These are phyloP conservation scores for Chrysoporthe deuterocubensis DNA, from an alignment of 2,329 filamentous ascomycete species.

Conservation along the genomic window DNA sequence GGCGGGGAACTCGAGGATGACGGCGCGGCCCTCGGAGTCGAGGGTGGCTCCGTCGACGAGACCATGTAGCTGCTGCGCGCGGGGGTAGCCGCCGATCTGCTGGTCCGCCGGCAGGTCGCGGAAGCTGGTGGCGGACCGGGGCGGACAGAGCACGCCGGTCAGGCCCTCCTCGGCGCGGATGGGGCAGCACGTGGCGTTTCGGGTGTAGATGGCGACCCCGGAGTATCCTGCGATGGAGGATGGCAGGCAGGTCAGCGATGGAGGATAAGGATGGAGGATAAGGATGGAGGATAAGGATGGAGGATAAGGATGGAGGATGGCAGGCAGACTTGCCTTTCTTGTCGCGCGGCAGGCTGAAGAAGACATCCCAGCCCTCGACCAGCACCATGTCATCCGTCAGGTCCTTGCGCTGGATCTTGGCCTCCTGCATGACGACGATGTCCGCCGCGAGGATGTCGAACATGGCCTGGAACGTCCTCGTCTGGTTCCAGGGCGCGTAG, in stretches of 20 bases:
- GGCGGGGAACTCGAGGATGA: constrained; percentile 89
- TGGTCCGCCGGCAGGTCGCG: constrained; percentile 73
- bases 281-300: too few relatives aligned
- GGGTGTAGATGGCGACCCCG: constrained; percentile 92
- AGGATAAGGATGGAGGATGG: too few relatives aligned
- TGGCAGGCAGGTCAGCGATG: constrained; percentile 20
- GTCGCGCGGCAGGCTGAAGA: constrained; percentile 88
- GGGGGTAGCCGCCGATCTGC: constrained; percentile 89
- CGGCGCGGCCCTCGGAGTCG: constrained; percentile 89
- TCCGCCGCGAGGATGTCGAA: constrained; percentile 92
- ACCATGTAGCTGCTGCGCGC: constrained; percentile 65
- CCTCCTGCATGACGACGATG: constrained; percentile 93
- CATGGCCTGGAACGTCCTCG: constrained; percentile 81
- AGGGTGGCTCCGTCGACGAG: constrained; percentile 73
- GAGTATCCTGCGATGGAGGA: constrained; percentile 72
- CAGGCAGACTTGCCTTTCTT: constrained; percentile 73
- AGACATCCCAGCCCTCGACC: constrained; percentile 81
- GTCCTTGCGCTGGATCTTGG: constrained; percentile 94
- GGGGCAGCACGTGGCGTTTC: constrained; percentile 82
- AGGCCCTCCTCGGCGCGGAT: constrained; percentile 94
- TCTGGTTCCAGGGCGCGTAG: constrained; percentile 72
- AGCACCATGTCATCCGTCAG: constrained; percentile 94
- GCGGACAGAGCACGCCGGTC: constrained; percentile 76
- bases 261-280: too few relatives aligned
- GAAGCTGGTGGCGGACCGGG: constrained; percentile 72